These are phyloP conservation scores for Echria macrotheca DNA, from an alignment of 495 filamentous ascomycete species.

Conservation along the genomic window DNA sequence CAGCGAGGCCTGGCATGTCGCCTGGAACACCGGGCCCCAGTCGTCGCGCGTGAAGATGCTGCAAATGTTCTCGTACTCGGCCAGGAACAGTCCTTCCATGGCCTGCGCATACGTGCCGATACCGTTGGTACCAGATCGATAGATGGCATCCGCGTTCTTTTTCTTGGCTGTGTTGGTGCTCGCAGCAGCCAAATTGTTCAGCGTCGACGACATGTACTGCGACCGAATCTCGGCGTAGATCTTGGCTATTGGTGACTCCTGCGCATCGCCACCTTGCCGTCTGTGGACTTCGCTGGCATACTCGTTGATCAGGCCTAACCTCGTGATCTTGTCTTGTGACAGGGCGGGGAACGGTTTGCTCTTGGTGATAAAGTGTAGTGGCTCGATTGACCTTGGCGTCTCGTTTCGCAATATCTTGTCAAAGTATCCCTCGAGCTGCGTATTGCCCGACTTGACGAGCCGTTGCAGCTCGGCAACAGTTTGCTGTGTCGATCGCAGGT, in stretches of 20 bases:
- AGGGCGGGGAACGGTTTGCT: constrained; percentile 50
- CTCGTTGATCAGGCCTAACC: constrained; percentile 47
- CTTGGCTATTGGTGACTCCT: constrained; percentile 57
- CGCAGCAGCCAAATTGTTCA: constrained; percentile 81
- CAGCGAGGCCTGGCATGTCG: constrained; percentile 70
- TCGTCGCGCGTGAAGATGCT: constrained; percentile 78
- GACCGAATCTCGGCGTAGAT: constrained; percentile 83
- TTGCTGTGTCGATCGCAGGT: constrained; percentile 85
- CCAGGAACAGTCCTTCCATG: constrained; percentile 76
- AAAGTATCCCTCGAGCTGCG: constrained; percentile 77
- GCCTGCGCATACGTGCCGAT: constrained; percentile 85
- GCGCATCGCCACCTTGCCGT: constrained; percentile 23
- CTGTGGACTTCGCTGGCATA: constrained; percentile 32
- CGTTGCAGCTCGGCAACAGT: constrained; percentile 74
- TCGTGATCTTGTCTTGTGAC: constrained; percentile 44
- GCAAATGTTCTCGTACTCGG: constrained; percentile 85
- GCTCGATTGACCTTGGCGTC: constrained; percentile 71
- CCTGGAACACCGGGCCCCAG: constrained; percentile 69
- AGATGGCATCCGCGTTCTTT: constrained; percentile 70
- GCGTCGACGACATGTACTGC: constrained; percentile 70
- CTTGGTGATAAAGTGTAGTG: constrained; percentile 90
- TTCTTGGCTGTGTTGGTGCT: constrained; percentile 85
- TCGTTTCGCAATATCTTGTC: constrained; percentile 63
- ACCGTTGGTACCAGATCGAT: constrained; percentile 86
- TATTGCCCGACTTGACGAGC: constrained; percentile 69